Base-by-base conservation (phyloP, 2,329 filamentous ascomycete species). In the Colletotrichum sp. region DNA sequence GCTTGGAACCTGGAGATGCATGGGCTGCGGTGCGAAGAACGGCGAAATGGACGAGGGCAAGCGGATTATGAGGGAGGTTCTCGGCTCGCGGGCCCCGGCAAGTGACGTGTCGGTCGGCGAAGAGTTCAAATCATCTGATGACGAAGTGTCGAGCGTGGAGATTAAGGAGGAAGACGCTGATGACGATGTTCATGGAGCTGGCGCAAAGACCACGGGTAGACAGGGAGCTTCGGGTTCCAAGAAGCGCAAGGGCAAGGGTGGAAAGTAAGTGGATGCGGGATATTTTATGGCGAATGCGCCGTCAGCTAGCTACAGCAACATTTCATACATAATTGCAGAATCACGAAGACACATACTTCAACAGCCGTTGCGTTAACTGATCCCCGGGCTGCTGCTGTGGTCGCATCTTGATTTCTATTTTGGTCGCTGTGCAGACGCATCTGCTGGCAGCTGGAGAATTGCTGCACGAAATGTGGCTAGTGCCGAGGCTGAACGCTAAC, bases 1-100 rank as follows among this genome's bases (percentile, higher is more conserved):
- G 68, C 81, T 99, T 1, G 97, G 96, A 3, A 89, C 89, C 77
- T 99, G 97, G 97, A 92, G 93, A 76, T 99, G 97, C 84, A 94
- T 95, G 83, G 92, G 92, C n/a, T 99, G 97, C 81, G 93, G 93
- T 12, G 89, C 92, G 3, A 90, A 90, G 86, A 99, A 99, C 82
- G 96, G 96, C 0, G 92, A 94, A 80, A 92, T 95, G 80, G 95
- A 94, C 77, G 95, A 96, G 83, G 91, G 92, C 10, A 92, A 92
- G 79, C 92, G 93, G 81, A 93, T 96, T 68, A 88, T 96, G 64
- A 90, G 91, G 59, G 92, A 94, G 80, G 91, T 95, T 1, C 83
- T 92, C 3, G 83, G 78, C 28, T 79, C 82, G 28, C 78, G 77
- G 39, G 76, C 68, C n/a, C 77, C 59, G 6, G 75, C 16, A n/a